Evolutionary conservation across 495 filamentous ascomycete species (phyloP).

Genomic region (Hypoxylon fuscum): DNA sequence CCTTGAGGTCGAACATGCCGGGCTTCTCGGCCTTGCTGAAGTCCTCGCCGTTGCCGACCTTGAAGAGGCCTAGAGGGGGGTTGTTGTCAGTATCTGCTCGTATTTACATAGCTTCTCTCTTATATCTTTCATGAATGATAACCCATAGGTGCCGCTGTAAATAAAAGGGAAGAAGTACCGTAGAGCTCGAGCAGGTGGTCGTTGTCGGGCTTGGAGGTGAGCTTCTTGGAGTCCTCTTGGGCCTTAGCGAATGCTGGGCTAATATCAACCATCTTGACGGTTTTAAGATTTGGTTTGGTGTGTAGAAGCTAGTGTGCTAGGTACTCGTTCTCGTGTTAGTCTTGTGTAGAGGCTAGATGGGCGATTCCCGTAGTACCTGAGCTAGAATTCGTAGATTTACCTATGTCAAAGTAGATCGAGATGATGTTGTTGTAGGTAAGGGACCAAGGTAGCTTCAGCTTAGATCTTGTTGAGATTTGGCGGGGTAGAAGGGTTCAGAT

Average conservation of each 20-base stretch:
- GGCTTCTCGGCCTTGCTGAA: slow-evolving; percentile 53
- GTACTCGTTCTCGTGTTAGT: no score
- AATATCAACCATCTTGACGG: slow-evolving; percentile 49
- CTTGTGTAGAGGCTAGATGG: no score
- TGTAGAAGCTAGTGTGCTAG: neutral
- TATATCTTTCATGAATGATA: neutral
- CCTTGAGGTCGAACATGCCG: slow-evolving; percentile 67
- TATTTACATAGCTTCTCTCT: neutral
- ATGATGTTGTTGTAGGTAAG: neutral
- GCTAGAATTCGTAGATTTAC: no score
- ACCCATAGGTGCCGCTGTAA: neutral
- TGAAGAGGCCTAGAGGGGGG: slow-evolving; percentile 56
- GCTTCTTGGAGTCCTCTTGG: slow-evolving; percentile 70
- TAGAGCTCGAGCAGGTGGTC: slow-evolving; percentile 65
- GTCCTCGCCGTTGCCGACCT: slow-evolving; percentile 61
- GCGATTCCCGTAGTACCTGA: no score
- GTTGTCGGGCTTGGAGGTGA: slow-evolving; percentile 67
- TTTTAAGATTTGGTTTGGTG: slow-evolving; percentile 7
- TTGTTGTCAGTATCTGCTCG: slow-evolving; percentile 16
- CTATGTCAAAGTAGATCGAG: neutral
- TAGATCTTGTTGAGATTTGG: slow-evolving; percentile 28
- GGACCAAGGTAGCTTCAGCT: neutral
- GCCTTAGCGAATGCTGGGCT: slow-evolving; percentile 66
- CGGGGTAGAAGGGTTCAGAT: slow-evolving; percentile 14
- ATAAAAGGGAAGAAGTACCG: slow-evolving; percentile 40